These are phyloP conservation scores for Gautieria morchelliformis DNA, from an alignment of 768 basidiomycete species.

Conservation along the genomic window DNA sequence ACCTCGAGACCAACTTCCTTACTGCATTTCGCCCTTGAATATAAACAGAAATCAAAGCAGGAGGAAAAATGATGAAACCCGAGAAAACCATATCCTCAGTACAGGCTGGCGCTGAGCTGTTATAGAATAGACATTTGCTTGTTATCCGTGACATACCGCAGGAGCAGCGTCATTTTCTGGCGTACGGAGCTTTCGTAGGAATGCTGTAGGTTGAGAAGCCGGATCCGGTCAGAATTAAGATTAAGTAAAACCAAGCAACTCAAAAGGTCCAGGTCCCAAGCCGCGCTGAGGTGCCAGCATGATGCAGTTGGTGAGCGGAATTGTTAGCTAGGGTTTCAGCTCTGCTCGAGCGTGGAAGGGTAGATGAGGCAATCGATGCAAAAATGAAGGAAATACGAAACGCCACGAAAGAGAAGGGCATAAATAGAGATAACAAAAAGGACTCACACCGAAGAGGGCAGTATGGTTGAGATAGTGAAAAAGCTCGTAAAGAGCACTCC, in stretches of 20 bases:
- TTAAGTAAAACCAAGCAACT: background rate
- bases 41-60: too few species aligned
- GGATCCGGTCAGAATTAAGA: background rate
- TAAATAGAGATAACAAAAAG: background rate
- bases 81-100: too few species aligned
- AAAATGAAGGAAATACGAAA: too few species aligned
- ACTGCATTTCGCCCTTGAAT: too few species aligned
- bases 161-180: conserved; percentile 1
- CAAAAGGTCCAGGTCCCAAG: too few species aligned
- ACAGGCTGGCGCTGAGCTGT: too few species aligned
- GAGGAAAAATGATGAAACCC: too few species aligned
- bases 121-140: background rate
- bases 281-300: too few species aligned
- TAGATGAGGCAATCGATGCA: too few species aligned
- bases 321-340: background rate
- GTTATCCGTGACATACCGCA: conserved; percentile 5
- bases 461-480: conserved; percentile 83
- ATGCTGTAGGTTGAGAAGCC: background rate
- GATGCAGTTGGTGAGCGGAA: background rate
- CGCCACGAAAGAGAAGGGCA: background rate
- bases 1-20: too few species aligned
- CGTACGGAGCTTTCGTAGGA: conserved; percentile 8
- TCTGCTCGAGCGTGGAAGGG: background rate
- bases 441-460: conserved; percentile 62
- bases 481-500: conserved; percentile 63